These are phyloP conservation scores for Escallonia rubra DNA, from an alignment of 129 eudicot genomes.

Conservation along the genomic window DNA sequence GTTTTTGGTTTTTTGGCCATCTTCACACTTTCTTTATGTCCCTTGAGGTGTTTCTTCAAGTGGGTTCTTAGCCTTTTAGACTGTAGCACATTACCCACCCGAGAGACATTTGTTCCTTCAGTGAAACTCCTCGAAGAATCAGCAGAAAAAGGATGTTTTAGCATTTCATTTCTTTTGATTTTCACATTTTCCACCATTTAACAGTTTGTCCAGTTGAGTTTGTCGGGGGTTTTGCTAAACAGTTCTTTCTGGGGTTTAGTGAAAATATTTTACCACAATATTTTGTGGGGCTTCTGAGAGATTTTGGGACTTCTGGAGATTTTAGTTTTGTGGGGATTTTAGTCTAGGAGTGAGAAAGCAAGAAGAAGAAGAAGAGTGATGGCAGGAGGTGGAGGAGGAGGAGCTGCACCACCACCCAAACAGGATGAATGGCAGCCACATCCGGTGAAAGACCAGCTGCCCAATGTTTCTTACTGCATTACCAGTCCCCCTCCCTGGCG, in stretches of 20 bases:
- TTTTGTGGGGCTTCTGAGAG: neutral
- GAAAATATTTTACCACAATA: neutral
- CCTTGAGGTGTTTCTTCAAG: neutral
- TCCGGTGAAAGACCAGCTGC: slow-evolving; percentile 20
- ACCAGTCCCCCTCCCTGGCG: slow-evolving; percentile 28
- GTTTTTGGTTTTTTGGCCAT: neutral
- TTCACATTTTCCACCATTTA: neutral
- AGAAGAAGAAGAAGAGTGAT: slow-evolving; percentile 6
- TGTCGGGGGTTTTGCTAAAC: neutral
- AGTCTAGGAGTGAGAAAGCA: neutral
- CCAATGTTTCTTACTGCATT: slow-evolving; percentile 16
- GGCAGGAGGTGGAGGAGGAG: slow-evolving; percentile 13
- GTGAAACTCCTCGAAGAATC: neutral
- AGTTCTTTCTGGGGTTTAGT: neutral
- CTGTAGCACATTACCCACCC: slow-evolving; percentile 3
- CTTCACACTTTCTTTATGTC: neutral
- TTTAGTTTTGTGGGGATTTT: slow-evolving; percentile 1
- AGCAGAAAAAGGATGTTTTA: neutral
- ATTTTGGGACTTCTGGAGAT: slow-evolving; percentile 1
- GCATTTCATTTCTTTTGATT: neutral
- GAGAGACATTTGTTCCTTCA: neutral
- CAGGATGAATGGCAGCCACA: slow-evolving; percentile 25
- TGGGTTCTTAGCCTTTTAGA: slow-evolving; percentile 1
- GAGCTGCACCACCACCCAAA: slow-evolving; percentile 20
- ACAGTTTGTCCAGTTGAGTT: neutral